Evolutionary conservation across 176 grass and related monocot genomes (phyloP), one percentile per base, ranked within the genome.

Genomic region (Carex parvula): DNA sequence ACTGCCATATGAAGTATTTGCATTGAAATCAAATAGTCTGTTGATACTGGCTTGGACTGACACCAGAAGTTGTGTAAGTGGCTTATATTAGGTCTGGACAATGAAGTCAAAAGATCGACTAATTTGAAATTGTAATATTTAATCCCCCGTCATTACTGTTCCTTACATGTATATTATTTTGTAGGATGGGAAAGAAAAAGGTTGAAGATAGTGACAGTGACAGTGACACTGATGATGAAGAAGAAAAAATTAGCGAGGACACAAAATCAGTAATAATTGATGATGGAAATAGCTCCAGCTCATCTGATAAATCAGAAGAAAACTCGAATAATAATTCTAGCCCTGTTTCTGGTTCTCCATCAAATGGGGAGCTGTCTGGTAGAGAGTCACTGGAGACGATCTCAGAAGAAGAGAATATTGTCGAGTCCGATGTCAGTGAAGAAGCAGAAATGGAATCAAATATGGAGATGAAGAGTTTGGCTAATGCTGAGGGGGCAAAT

Each of bases 121-220:
- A 69, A n/a, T 41, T 69, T 69, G 8, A 50, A 32, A 17, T 26
- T 54, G 55, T 24, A 4, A 48, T 8, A n/a, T 7, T 16, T 79
- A 14, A 12, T 79, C 2, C 78, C 41, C 56, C 79, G 11, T 69
- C 74, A n/a, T 77, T 58, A 59, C 35, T 46, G 50, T 81, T 63
- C 3, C 70, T 84, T 77, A 14, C 42, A 56, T 17, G 50, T 33
- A 32, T 56, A 68, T 56, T 1, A 57, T 85, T 86, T 3, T 88
- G 48, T 84, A 99, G 96, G 96, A 52, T 99, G 90, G 96, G 96
- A 14, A 95, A 98, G 85, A 91, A 95, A 22, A 99, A 92, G 50
- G 61, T 92, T 78, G 89, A 86, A 74, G 88, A 92, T 11, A 91
- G 82, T 72, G 92, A 91, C 59, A 92, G 85, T 8, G 88, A 90